These are phyloP conservation scores for Erodium trifolium DNA, from an alignment of 441 rosid genomes.

Conservation along the genomic window DNA sequence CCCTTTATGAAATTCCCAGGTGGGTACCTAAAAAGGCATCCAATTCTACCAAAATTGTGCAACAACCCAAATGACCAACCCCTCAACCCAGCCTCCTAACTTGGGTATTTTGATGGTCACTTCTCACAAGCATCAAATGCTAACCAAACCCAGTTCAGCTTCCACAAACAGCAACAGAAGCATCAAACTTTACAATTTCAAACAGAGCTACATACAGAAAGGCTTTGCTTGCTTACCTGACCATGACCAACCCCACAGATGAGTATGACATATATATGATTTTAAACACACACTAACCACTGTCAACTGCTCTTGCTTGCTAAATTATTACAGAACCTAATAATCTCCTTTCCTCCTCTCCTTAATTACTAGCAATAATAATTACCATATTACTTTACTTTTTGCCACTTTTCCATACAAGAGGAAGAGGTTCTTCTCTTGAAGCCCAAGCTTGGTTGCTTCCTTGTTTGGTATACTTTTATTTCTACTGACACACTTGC, in stretches of 20 bases:
- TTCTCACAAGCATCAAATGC: neutral
- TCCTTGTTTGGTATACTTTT: constrained; percentile 30
- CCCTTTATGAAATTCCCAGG: constrained; percentile 46
- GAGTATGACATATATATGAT: neutral
- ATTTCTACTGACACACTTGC: constrained; percentile 60
- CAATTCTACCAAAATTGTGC: constrained; percentile 43
- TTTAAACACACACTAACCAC: constrained; percentile 50
- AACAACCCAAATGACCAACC: constrained; percentile 33
- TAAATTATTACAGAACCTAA: constrained; percentile 68
- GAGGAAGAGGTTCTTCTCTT: constrained; percentile 59
- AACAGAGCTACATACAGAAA: too few species aligned
- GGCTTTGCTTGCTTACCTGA: neutral
- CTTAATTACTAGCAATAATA: neutral
- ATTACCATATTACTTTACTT: neutral
- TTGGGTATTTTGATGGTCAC: constrained; percentile 19
- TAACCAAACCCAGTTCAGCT: neutral
- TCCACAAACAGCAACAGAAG: neutral
- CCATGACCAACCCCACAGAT: too few species aligned
- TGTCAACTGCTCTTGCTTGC: constrained; percentile 56
- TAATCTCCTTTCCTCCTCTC: constrained; percentile 21
- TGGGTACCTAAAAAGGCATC: constrained; percentile 37
- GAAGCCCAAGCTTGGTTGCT: constrained; percentile 54
- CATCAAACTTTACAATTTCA: neutral
- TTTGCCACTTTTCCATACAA: neutral
- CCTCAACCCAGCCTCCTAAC: constrained; percentile 31